Evolutionary conservation across 306 rosid genomes (phyloP).

Genomic region (Prunus kanzakura): DNA sequence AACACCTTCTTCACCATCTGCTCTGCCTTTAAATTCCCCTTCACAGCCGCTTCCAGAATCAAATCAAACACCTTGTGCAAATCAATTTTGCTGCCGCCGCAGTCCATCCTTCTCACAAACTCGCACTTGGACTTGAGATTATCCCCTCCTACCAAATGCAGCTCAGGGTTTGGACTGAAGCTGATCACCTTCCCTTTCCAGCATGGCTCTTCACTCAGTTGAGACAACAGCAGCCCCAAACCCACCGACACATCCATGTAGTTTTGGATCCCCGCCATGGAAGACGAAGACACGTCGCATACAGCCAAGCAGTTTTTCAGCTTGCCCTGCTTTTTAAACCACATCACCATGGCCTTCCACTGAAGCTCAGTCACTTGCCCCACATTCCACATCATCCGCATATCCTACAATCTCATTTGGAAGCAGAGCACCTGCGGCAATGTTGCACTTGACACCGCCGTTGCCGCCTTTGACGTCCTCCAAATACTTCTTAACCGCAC

Average conservation of each 20-base stretch:
- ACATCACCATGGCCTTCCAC: conserved; percentile 55
- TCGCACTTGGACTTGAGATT: too few species aligned
- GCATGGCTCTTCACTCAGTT: too few species aligned
- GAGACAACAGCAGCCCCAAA: background rate
- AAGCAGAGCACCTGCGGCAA: conserved; percentile 60
- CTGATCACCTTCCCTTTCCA: too few species aligned
- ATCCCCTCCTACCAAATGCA: too few species aligned
- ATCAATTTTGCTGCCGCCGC: conserved; percentile 37
- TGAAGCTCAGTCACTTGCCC: conserved; percentile 53
- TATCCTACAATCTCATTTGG: conserved; percentile 43
- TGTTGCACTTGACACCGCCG: conserved; percentile 13
- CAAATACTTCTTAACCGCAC: conserved; percentile 26
- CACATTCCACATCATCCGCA: conserved; percentile 13
- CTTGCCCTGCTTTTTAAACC: conserved; percentile 35
- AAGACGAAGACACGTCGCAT: conserved; percentile 27
- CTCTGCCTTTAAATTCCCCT: conserved; percentile 41
- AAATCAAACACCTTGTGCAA: conserved; percentile 59
- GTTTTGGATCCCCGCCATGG: conserved; percentile 27
- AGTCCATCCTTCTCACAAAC: background rate
- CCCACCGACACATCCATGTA: background rate
- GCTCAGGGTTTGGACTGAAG: too few species aligned
- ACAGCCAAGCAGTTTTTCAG: conserved; percentile 46
- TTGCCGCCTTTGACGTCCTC: conserved; percentile 33
- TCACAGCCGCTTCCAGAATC: conserved; percentile 42
- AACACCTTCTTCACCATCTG: conserved; percentile 23